Conservation (phyloP, 176 grass and related monocot species). For the Metroxylon sagu region DNA sequence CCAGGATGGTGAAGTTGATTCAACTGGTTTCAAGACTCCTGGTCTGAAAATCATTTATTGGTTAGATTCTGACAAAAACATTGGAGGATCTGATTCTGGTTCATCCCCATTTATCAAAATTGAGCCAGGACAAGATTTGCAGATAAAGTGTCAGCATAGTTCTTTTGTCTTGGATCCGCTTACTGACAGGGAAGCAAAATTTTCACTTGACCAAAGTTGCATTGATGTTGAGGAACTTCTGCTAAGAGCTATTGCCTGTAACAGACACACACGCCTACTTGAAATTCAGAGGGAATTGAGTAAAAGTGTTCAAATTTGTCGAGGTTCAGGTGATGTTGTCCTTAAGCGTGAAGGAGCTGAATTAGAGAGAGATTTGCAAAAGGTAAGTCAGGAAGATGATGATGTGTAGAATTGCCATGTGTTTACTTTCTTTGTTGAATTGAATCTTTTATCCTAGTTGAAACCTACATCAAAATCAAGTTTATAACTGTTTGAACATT, state of each 20-base stretch:
- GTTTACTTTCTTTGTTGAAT: too few species aligned
- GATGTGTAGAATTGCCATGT: too few species aligned
- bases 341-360: constrained; percentile 42
- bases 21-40: constrained; percentile 55
- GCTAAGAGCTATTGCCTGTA: constrained; percentile 76
- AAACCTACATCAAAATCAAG: too few species aligned
- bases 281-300: constrained; percentile 81
- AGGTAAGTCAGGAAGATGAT: constrained; percentile 30
- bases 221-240: constrained; percentile 89
- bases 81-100: constrained; percentile 41
- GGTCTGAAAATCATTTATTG: constrained; percentile 80
- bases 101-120: constrained; percentile 84
- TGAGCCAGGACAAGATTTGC: constrained; percentile 59
- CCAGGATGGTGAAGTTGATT: constrained; percentile 66
- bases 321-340: constrained; percentile 55
- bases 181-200: constrained; percentile 86
- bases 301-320: constrained; percentile 88
- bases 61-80: constrained; percentile 57
- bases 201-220: constrained; percentile 68
- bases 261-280: constrained; percentile 81
- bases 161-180: constrained; percentile 84
- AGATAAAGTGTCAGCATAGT: constrained; percentile 76
- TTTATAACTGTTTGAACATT: too few species aligned
- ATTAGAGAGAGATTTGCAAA: constrained; percentile 23
- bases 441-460: too few species aligned